These are phyloP conservation scores for Colletotrichum camelliae DNA, from an alignment of 2,329 filamentous ascomycete genomes.

Conservation along the genomic window DNA sequence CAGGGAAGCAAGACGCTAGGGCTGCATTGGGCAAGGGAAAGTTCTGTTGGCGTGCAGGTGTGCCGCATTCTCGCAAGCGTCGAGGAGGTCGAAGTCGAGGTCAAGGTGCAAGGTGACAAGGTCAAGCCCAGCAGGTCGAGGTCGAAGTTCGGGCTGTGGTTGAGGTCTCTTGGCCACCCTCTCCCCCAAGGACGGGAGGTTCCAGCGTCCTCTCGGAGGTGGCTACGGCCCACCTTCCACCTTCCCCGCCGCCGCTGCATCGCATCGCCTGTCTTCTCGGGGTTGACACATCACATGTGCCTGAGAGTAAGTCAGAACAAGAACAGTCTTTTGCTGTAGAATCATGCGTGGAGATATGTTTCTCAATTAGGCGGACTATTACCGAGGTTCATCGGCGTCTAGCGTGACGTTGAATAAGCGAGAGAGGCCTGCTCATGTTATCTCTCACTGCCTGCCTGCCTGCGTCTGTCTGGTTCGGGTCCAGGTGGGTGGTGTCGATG, in stretches of 20 bases:
- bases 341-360: neutral
- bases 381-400: neutral
- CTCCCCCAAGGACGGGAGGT: neutral
- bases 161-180: neutral
- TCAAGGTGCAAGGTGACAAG: neutral
- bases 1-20: neutral
- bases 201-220: neutral
- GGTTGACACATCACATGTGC: neutral
- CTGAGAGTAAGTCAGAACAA: neutral
- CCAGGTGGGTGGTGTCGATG: neutral
- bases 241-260: neutral
- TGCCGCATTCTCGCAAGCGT: neutral
- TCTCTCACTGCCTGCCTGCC: neutral
- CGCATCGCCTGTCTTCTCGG: neutral
- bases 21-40: constrained; percentile 10
- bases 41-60: neutral
- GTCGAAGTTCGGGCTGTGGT: neutral
- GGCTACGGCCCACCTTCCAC: neutral
- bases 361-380: neutral
- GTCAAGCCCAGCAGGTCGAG: neutral
- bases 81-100: neutral
- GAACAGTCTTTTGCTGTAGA: neutral
- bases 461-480: neutral
- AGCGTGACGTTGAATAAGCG: neutral
- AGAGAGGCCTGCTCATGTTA: neutral